A percentile compares a stretch with the other conserved stretches of the same genome.
These are phyloP conservation scores for Trematosphaeria pertusa DNA, from an alignment of 2,329 filamentous ascomycete genomes.

Conservation along the genomic window DNA sequence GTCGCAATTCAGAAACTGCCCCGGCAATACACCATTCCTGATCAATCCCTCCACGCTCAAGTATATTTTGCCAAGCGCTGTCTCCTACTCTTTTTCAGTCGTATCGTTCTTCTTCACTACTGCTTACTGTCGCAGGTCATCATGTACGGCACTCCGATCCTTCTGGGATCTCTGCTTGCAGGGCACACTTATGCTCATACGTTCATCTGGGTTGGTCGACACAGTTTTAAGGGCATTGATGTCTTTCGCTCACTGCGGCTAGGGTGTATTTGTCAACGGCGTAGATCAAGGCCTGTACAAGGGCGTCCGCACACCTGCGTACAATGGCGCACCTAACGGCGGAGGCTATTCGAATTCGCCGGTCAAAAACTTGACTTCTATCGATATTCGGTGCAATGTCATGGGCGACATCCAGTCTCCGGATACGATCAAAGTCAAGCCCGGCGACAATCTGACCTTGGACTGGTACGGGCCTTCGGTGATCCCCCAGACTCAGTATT, in stretches of 20 bases:
- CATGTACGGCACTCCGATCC: slow-evolving; percentile 18
- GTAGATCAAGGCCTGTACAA: slow-evolving; percentile 38
- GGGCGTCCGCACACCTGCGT: slow-evolving; percentile 37
- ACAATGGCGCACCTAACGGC: slow-evolving; percentile 44
- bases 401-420: slow-evolving; percentile 46
- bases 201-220: slow-evolving; percentile 35
- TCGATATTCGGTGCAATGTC: slow-evolving; percentile 51
- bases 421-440: slow-evolving; percentile 44
- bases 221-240: neutral
- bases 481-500: no score
- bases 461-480: no score
- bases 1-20: slow-evolving; percentile 4
- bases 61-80: no score
- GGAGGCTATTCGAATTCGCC: slow-evolving; percentile 51
- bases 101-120: neutral
- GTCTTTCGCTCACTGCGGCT: neutral
- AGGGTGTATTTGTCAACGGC: slow-evolving; percentile 42
- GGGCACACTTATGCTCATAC: slow-evolving; percentile 32
- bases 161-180: slow-evolving; percentile 26
- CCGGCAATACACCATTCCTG: slow-evolving; percentile 19
- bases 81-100: neutral
- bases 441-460: slow-evolving; percentile 49
- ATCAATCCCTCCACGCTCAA: no score
- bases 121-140: neutral
- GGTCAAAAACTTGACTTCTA: slow-evolving; percentile 48